phyloP scores from a whole-genome alignment of 2,329 filamentous ascomycete genomes.

The Rutstroemia sp. region DNA sequence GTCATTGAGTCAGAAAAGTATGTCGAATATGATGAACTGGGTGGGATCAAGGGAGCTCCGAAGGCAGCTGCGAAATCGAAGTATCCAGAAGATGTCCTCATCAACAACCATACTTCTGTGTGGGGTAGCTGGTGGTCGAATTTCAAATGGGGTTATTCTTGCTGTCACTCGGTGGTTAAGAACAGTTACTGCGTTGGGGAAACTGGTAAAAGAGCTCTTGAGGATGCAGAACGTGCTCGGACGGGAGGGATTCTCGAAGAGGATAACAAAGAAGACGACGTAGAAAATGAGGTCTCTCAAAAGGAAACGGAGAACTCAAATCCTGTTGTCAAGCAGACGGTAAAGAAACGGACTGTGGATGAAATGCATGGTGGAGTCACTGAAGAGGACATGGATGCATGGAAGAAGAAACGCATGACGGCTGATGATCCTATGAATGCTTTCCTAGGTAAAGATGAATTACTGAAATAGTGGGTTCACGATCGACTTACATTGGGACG shows the following conservation, averaged over 20 bases:
- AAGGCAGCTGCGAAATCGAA: constrained; percentile 76
- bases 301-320: constrained; percentile 24
- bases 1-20: constrained; percentile 79
- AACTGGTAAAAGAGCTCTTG: constrained; percentile 73
- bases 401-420: constrained; percentile 65
- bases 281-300: constrained; percentile 26
- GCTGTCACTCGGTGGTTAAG: constrained; percentile 88
- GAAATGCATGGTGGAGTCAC: constrained; percentile 73
- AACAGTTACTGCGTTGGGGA: constrained; percentile 98
- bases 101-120: constrained; percentile 86
- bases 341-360: constrained; percentile 67
- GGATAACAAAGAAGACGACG: constrained; percentile 23
- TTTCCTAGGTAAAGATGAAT: constrained; percentile 66
- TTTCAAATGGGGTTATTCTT: constrained; percentile 93
- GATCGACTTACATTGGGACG: neutral
- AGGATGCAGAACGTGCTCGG: constrained; percentile 61
- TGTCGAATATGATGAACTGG: constrained; percentile 89
- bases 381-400: constrained; percentile 81
- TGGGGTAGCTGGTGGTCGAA: constrained; percentile 98
- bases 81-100: constrained; percentile 78
- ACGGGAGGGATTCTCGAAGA: constrained; percentile 33
- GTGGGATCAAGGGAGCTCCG: constrained; percentile 79
- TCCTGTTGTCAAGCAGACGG: constrained; percentile 17
- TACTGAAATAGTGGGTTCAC: constrained; percentile 26
- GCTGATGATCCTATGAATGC: constrained; percentile 84